A percentile compares a stretch with the other conserved stretches of the same genome.
Evolutionary conservation across 495 filamentous ascomycete species (phyloP).

Genomic region (Cudoniella acicularis): DNA sequence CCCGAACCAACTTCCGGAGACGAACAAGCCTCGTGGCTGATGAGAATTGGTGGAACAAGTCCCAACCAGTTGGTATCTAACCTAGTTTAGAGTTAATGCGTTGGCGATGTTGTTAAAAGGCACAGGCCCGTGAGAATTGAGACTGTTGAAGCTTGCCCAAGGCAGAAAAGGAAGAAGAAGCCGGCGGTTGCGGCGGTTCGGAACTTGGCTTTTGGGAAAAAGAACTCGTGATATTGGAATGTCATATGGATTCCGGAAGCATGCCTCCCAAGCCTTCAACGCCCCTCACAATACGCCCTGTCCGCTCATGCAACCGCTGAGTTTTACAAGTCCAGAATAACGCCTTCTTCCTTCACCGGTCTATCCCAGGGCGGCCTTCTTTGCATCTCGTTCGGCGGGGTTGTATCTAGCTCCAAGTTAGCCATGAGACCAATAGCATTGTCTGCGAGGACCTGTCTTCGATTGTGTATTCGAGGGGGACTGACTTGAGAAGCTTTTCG

Average conservation of each 20-base stretch:
- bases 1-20: background rate
- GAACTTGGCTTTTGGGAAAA: background rate
- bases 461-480: constrained; percentile 18
- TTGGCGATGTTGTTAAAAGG: constrained; percentile 9
- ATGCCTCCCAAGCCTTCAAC: constrained; percentile 14
- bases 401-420: constrained; percentile 25
- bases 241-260: background rate
- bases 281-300: constrained; percentile 12
- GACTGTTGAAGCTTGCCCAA: background rate
- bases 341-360: background rate
- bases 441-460: background rate
- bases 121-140: too few relatives aligned
- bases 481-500: constrained; percentile 90
- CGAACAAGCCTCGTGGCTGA: constrained; percentile 12
- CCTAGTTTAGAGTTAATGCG: constrained; percentile 4
- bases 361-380: constrained; percentile 23
- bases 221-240: constrained; percentile 14
- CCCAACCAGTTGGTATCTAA: background rate
- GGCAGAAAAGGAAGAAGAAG: constrained; percentile 1
- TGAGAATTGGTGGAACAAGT: background rate
- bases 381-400: constrained; percentile 28
- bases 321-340: constrained; percentile 7
- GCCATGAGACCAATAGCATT: background rate
- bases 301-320: constrained; percentile 15
- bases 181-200: constrained; percentile 3